Evolutionary conservation across 257 asterid species (phyloP), one percentile per base, ranked within the genome.

Genomic region (Ophiorrhiza pumila): DNA sequence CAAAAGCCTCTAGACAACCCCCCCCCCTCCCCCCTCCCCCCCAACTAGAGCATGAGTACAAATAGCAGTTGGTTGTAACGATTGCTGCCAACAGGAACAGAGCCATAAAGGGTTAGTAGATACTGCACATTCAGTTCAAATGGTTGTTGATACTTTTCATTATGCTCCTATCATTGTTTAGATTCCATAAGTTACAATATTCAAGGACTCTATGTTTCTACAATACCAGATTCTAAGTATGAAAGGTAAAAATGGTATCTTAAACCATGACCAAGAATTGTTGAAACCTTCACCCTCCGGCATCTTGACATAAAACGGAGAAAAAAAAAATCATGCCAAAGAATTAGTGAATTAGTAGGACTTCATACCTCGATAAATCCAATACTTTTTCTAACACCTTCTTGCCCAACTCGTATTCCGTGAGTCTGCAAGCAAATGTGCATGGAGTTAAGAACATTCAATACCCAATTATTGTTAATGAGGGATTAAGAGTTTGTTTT

Each of bases 331-430:
- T 46, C 0, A 7, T 8, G 22, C 6, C 37, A 4, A 58, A 1
- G 27, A 46, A 5, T 22, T 27, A 69, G 20, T 0, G 23, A 7
- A 2, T 3, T 37, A 37, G 29, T 31, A 37, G 52, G 52, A 55
- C 23, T 50, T 55, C 64, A 60, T 76, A 94, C 99, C 98, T 92
- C 98, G 64, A 90, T 55, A 82, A 95, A 90, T 79, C 91, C 90
- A 1, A 95, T 86, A 34, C 86, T 96, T 72, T 83, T 92, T 87
- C 85, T 89, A 37, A 87, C 86, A 72, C 84, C 85, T 78, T 70
- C 93, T 84, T 90, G 86, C 71, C 93, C 98, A 60, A 84, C 96
- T 83, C 98, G 82, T 55, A 92, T 79, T 71, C 99, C 99, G 69
- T 95, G 98, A 56, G 98, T 95, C 99, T 94, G 82, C 82, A 83